Conservation (phyloP, 331 rosid species). For the Cucumis variabilis region DNA sequence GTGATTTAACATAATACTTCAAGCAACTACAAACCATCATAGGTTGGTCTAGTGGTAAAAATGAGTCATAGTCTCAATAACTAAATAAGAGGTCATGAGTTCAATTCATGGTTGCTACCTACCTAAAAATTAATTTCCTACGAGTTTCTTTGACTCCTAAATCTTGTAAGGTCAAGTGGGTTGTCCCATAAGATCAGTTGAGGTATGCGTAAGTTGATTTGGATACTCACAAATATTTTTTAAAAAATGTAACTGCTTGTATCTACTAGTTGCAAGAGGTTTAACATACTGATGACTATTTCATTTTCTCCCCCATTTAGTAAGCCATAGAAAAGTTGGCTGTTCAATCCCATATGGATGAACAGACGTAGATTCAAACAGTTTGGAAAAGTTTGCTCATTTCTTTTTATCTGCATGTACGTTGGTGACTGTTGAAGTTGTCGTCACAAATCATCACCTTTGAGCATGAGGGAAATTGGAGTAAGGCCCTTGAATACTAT, state of each 20-base stretch:
- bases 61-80: no score
- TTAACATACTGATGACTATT: background rate
- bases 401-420: slow-evolving; percentile 25
- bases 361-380: background rate
- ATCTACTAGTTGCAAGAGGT: slow-evolving; percentile 9
- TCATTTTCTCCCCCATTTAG: background rate
- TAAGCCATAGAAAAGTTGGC: slow-evolving; percentile 2
- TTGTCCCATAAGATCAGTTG: no score
- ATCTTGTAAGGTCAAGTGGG: no score
- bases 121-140: no score
- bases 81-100: no score
- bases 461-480: slow-evolving; percentile 98
- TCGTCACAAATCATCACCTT: slow-evolving; percentile 80
- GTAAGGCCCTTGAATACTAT: slow-evolving; percentile 95
- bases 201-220: no score
- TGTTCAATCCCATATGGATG: background rate
- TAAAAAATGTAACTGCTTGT: no score
- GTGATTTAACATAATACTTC: background rate
- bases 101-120: no score
- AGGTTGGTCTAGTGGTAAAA: no score
- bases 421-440: slow-evolving; percentile 59
- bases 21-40: background rate
- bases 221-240: no score
- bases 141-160: no score
- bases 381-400: slow-evolving; percentile 8